Conservation (phyloP, 164 flowering plant genomes). For the Sedum album region DNA sequence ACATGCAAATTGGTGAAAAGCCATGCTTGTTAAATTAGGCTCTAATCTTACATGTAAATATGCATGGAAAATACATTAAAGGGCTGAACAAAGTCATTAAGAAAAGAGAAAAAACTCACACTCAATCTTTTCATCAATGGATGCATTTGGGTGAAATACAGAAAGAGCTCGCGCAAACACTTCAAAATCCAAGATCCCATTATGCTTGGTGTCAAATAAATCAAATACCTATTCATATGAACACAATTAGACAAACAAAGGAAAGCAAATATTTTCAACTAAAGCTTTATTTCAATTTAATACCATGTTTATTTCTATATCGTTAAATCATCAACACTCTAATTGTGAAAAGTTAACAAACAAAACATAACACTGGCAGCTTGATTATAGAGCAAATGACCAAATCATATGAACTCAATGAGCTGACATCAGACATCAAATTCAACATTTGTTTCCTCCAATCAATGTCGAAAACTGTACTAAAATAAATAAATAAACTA, state of each 20-base stretch:
- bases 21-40: too few species aligned
- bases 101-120: conserved; percentile 28
- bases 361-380: too few species aligned
- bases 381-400: not conserved
- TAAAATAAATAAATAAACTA: not conserved
- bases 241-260: not conserved
- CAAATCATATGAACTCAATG: not conserved
- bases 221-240: conserved; percentile 41
- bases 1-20: not conserved
- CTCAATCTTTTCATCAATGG: conserved; percentile 58
- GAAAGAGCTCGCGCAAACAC: conserved; percentile 62
- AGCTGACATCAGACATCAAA: not conserved
- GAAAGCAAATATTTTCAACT: not conserved
- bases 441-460: not conserved
- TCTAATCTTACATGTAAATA: not conserved
- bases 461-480: not conserved
- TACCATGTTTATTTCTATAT: not conserved
- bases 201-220: conserved; percentile 61
- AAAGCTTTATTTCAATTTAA: too few species aligned
- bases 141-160: conserved; percentile 65
- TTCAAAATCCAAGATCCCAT: conserved; percentile 59
- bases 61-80: too few species aligned
- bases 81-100: not conserved
- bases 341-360: too few species aligned
- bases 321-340: too few species aligned